phyloP scores from a whole-genome alignment of 1,284 basidiomycete species.

The Austroboletus olivaceoglutinosus region DNA sequence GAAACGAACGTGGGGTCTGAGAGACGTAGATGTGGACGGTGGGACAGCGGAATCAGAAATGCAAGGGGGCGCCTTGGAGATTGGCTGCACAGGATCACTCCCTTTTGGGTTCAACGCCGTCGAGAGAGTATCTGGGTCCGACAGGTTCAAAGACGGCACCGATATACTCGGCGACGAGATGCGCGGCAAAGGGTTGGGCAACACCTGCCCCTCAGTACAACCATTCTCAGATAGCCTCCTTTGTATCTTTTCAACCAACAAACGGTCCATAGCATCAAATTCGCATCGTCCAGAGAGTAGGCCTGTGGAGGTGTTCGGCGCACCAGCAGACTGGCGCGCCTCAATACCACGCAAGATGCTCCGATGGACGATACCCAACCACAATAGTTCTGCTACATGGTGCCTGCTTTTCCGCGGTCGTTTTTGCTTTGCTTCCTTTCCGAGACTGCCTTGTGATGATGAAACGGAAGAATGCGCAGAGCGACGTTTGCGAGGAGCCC shows the following conservation, averaged over 20 bases:
- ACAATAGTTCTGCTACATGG: slow-evolving; percentile 38
- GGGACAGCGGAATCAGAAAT: slow-evolving; percentile 2
- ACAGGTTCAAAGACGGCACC: slow-evolving; percentile 19
- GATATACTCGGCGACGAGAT: slow-evolving; percentile 28
- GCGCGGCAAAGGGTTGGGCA: slow-evolving; percentile 20
- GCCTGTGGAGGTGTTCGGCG: neutral
- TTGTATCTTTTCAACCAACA: slow-evolving; percentile 20
- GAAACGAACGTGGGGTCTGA: slow-evolving; percentile 27
- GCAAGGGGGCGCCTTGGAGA: neutral
- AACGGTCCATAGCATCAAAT: slow-evolving; percentile 23
- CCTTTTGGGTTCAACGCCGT: neutral
- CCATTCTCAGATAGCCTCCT: slow-evolving; percentile 24
- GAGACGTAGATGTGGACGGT: slow-evolving; percentile 1
- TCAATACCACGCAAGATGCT: slow-evolving; percentile 35
- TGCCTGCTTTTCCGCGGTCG: slow-evolving; percentile 37
- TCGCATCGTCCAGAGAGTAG: neutral
- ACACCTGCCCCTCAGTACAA: slow-evolving; percentile 12
- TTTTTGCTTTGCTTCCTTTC: slow-evolving; percentile 24
- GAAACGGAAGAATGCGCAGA: slow-evolving; percentile 29
- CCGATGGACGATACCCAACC: slow-evolving; percentile 41
- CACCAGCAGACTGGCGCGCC: slow-evolving; percentile 7
- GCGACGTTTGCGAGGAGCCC: slow-evolving; percentile 30
- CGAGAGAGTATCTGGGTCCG: slow-evolving; percentile 2
- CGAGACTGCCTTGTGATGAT: slow-evolving; percentile 10
- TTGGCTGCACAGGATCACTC: neutral